These are phyloP conservation scores for Tribonema minus DNA, from an alignment of 108 stramenopile genomes.

Conservation along the genomic window DNA sequence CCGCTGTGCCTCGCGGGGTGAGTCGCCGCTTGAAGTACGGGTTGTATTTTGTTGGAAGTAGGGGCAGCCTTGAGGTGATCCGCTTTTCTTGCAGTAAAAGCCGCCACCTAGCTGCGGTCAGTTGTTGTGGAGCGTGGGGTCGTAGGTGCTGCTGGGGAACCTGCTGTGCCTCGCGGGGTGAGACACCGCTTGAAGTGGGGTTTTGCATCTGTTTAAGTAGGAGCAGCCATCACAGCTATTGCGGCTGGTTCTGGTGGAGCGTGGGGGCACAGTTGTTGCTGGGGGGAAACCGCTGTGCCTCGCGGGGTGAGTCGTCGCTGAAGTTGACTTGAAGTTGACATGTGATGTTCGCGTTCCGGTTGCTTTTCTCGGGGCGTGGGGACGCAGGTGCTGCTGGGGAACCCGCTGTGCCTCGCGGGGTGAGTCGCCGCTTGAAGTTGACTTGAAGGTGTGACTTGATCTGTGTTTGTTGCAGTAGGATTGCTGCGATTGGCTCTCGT, in stretches of 20 bases:
- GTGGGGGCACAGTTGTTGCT: constrained; percentile 64
- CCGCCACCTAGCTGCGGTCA: no score
- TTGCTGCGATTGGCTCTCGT: constrained; percentile 90
- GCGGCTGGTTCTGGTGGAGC: constrained; percentile 93
- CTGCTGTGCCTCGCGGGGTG: neutral
- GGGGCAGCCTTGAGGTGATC: no score
- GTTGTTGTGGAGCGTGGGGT: constrained; percentile 88
- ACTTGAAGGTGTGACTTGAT: no score
- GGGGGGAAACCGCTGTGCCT: neutral
- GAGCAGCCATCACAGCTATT: no score
- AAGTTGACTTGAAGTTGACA: no score
- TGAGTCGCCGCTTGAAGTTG: neutral
- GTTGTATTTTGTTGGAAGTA: no score
- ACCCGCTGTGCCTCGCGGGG: neutral
- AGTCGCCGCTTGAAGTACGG: neutral
- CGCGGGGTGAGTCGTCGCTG: neutral
- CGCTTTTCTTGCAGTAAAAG: no score
- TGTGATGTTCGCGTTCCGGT: no score
- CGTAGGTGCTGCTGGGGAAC: constrained; percentile 44
- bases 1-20: neutral
- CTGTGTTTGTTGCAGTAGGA: no score
- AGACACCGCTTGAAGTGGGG: no score
- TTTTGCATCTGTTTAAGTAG: no score
- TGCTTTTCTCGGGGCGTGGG: constrained; percentile 92
- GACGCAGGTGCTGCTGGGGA: constrained; percentile 51